Conservation (phyloP, 257 asterid genomes). For the Solanum sitiens region DNA sequence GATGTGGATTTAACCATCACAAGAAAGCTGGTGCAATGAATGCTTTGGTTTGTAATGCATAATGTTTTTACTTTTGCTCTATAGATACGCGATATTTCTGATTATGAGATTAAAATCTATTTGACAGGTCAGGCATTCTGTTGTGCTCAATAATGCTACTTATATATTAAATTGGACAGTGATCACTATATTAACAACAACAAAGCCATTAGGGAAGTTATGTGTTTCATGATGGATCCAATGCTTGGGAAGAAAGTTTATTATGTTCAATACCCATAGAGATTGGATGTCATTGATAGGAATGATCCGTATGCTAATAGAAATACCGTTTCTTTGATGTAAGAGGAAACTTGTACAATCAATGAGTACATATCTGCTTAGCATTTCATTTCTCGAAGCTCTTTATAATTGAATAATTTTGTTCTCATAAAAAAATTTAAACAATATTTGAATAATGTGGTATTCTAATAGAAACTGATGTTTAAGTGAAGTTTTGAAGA, state of each 20-base stretch:
- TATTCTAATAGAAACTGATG: no score
- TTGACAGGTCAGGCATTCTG: slow-evolving; percentile 14
- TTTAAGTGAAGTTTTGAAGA: no score
- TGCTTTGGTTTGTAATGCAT: slow-evolving; percentile 12
- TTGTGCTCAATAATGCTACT: slow-evolving; percentile 13
- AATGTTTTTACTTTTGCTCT: neutral
- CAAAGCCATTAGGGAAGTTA: slow-evolving; percentile 17
- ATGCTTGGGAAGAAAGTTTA: neutral
- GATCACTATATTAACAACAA: slow-evolving; percentile 14
- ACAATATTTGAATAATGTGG: no score
- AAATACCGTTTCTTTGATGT: slow-evolving; percentile 17
- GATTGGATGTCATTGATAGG: slow-evolving; percentile 17
- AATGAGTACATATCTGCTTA: neutral
- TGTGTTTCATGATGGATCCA: slow-evolving; percentile 24
- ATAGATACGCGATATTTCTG: neutral
- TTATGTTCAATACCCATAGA: slow-evolving; percentile 14
- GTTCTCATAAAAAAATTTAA: no score
- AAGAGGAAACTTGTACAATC: neutral
- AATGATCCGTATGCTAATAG: slow-evolving; percentile 13
- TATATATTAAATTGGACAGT: slow-evolving; percentile 13
- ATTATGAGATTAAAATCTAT: neutral
- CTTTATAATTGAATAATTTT: no score
- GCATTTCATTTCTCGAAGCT: neutral
- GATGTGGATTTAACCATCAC: slow-evolving; percentile 27
- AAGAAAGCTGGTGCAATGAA: slow-evolving; percentile 38